These are phyloP conservation scores for Colletotrichum phormii DNA, from an alignment of 2,329 filamentous ascomycete species.

Conservation along the genomic window DNA sequence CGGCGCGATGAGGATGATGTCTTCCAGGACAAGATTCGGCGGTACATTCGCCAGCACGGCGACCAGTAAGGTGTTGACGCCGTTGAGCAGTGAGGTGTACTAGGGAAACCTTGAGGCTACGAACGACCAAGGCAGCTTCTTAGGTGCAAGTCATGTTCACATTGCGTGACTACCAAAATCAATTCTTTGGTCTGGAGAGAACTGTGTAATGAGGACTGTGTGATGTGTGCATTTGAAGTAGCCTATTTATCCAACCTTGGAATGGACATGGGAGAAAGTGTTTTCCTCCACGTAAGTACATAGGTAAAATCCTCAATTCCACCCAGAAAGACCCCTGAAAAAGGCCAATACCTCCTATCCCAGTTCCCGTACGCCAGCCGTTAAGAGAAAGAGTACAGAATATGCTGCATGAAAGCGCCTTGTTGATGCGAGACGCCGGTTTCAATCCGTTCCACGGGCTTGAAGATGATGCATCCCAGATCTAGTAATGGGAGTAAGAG, in stretches of 20 bases:
- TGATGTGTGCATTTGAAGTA: conserved; percentile 21
- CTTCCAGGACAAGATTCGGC: conserved; percentile 40
- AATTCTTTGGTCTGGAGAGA: too few species aligned
- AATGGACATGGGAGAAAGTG: neutral
- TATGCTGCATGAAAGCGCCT: conserved; percentile 4
- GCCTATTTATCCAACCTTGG: neutral
- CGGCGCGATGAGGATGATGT: conserved; percentile 43
- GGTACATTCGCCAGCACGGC: conserved; percentile 38
- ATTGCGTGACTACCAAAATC: too few species aligned
- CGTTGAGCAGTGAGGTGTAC: too few species aligned
- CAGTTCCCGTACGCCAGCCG: neutral
- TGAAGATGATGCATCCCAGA: conserved; percentile 14
- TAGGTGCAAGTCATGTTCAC: too few species aligned
- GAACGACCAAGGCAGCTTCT: too few species aligned
- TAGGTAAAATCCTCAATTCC: neutral
- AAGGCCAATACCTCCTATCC: neutral
- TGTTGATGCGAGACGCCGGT: conserved; percentile 28
- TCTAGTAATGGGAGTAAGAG: conserved; percentile 13
- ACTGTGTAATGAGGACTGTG: neutral
- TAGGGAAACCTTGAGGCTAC: too few species aligned
- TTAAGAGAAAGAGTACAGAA: neutral
- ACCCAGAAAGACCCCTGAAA: neutral
- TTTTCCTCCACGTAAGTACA: neutral
- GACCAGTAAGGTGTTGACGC: neutral
- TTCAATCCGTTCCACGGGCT: neutral